phyloP scores from a whole-genome alignment of 225 moss, liverwort and hornwort species.

The Thuidium tamariscinum region DNA sequence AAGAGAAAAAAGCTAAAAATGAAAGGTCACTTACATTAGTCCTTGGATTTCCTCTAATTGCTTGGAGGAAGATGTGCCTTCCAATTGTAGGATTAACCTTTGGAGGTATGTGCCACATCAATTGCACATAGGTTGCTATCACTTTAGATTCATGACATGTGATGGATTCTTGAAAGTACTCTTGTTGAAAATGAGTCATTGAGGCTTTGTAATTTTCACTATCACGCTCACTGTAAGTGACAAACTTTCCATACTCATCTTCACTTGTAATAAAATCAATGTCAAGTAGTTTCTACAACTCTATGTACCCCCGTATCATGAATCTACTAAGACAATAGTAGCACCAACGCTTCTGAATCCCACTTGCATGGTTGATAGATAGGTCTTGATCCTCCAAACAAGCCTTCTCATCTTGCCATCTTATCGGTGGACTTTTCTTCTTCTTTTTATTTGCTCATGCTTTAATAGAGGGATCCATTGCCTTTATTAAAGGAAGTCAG shows the following conservation, averaged over 20 bases:
- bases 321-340: background rate
- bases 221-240: rapidly evolving
- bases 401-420: background rate
- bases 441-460: background rate
- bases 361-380: background rate
- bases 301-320: rapidly evolving
- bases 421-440: background rate
- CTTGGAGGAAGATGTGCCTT: too few relatives aligned
- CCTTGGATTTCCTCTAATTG: too few relatives aligned
- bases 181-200: background rate
- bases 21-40: too few relatives aligned
- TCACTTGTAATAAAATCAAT: background rate
- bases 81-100: too few relatives aligned
- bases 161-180: background rate
- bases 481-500: background rate
- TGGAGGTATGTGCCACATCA: background rate
- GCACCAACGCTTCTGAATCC: background rate
- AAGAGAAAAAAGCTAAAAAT: too few relatives aligned
- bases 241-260: rapidly evolving
- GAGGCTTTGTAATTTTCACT: background rate
- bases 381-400: background rate
- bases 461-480: background rate
- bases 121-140: background rate
- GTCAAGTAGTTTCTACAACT: background rate
- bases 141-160: background rate